Conservation (phyloP, 2,329 filamentous ascomycete species). For the Alternaria triticina region DNA sequence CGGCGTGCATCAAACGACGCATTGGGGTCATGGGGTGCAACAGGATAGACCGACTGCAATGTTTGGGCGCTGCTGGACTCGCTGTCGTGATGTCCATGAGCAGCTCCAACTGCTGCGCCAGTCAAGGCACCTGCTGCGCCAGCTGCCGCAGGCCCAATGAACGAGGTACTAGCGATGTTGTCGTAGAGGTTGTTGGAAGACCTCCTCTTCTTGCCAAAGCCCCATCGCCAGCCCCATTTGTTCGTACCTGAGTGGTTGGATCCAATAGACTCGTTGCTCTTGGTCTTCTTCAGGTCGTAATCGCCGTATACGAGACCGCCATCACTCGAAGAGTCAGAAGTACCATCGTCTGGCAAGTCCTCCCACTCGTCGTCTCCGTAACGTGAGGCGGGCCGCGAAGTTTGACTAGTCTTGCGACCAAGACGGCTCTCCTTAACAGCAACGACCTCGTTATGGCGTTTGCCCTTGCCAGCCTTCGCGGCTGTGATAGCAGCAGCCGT, state of each 20-base stretch:
- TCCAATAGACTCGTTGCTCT: conserved; percentile 60
- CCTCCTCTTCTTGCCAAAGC: conserved; percentile 55
- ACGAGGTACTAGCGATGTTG: conserved; percentile 44
- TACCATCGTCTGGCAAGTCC: conserved; percentile 46
- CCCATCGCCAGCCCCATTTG: conserved; percentile 69
- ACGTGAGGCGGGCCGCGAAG: conserved; percentile 31
- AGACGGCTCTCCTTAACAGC: conserved; percentile 43
- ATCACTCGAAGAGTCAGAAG: conserved; percentile 56
- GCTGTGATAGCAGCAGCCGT: conserved; percentile 58
- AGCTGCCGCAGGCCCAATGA: conserved; percentile 48
- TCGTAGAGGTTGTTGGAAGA: conserved; percentile 46
- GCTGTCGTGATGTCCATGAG: conserved; percentile 56
- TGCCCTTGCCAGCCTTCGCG: conserved; percentile 45
- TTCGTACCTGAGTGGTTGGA: conserved; percentile 61
- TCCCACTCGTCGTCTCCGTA: conserved; percentile 58
- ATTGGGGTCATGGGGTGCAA: conserved; percentile 69
- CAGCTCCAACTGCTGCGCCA: conserved; percentile 56
- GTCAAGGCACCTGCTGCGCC: conserved; percentile 45
- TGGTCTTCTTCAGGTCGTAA: conserved; percentile 42
- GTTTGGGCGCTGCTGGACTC: conserved; percentile 54
- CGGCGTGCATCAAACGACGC: conserved; percentile 63
- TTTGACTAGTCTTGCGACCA: conserved; percentile 26
- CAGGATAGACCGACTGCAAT: conserved; percentile 70
- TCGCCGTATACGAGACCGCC: conserved; percentile 68
- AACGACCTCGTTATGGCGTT: conserved; percentile 40